Base-by-base conservation (phyloP, 768 basidiomycete genomes). In the Suillus clintonianus region DNA sequence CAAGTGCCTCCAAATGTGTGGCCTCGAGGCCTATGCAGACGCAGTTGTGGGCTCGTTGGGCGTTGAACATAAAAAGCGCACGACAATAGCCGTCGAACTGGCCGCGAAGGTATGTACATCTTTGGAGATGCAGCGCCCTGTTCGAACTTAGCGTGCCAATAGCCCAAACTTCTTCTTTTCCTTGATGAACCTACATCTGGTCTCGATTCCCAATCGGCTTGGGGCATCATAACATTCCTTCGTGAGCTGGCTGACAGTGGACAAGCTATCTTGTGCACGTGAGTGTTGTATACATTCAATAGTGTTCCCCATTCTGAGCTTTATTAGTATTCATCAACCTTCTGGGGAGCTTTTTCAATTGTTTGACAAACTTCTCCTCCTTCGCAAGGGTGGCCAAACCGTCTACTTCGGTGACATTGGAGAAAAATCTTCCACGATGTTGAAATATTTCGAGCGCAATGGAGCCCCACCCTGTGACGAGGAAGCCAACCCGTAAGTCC, bases 241-340 rank as follows among this genome's bases (percentile, higher is more conserved):
- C 82, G 89, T 11, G 83, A 87, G 53, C 85, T 95, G 36, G 92
- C 93, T 9, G 84, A 90, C 63, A 86, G 84, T 65, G 94, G 94
- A 1, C 94, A 94, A 71, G 90, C 92, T 37, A 94, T 96, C 67
- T 79, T 96, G n/a, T 95, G 94, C 88, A 96, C 92, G 81, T 88
- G 69, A 58, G 87, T 78, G 34, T 30, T n/a, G 42, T 41, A 42
- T 19, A 24, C 17, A 22, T 57, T 24, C 14, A 10, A 17, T 55
- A 34, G 5, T 42, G n/a, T 43, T 45, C n/a, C 2, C 2, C 32
- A 15, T 59, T 30, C 22, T 56, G 59, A 55, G 15, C 30, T 42
- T 24, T 6, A 60, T 5, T 60, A 83, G 83, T 5, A 83, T 85
- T 53, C 83, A 83, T 65, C 83, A 62, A 80, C 94, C 94, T 42